phyloP scores from a whole-genome alignment of 257 asterid genomes.

The Solanum paucissectum region DNA sequence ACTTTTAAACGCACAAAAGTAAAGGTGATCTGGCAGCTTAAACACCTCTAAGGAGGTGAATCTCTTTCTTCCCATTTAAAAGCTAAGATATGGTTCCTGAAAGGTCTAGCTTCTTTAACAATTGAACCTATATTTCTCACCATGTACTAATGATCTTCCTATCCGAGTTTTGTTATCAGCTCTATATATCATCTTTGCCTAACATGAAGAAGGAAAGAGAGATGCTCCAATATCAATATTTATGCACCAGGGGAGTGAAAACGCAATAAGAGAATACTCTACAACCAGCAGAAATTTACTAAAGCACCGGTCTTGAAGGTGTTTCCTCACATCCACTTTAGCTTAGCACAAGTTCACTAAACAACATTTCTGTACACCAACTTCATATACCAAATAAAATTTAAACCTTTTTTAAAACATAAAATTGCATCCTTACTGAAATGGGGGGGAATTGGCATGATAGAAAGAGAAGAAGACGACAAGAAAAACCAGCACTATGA shows the following conservation, averaged over 20 bases:
- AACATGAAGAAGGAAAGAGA: neutral
- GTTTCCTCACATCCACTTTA: neutral
- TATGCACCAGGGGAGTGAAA: neutral
- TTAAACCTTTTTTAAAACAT: neutral
- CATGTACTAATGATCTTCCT: neutral
- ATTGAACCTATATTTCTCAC: neutral
- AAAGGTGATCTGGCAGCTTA: neutral
- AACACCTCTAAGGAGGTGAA: neutral
- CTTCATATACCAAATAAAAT: neutral
- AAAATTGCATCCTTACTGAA: neutral
- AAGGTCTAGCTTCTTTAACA: neutral
- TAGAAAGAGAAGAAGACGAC: neutral
- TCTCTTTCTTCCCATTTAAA: neutral
- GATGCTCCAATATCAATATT: neutral
- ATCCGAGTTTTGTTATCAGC: neutral
- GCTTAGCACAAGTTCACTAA: neutral
- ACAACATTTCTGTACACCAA: neutral
- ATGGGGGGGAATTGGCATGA: neutral
- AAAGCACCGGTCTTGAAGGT: neutral
- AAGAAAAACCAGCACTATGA: neutral
- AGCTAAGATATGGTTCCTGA: neutral
- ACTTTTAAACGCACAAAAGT: neutral
- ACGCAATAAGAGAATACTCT: neutral
- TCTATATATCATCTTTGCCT: neutral
- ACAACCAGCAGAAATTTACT: neutral